Conservation (phyloP, 1,284 basidiomycete genomes). For the Papiliotrema flavescens region DNA sequence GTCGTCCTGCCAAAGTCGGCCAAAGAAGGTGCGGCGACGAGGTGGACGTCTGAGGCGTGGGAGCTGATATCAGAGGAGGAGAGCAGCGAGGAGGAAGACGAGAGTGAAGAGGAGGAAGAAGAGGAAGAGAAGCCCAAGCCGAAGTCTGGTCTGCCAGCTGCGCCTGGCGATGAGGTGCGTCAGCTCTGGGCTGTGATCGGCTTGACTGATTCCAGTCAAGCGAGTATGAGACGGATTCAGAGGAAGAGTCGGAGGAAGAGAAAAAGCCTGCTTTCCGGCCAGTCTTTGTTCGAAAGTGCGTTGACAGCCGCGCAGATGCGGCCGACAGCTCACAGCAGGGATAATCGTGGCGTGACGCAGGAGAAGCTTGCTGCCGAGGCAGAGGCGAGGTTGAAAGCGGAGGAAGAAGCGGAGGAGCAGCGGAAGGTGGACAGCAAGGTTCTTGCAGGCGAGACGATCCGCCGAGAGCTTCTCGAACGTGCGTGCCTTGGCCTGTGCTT, state of each 20-base stretch:
- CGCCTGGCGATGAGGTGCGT: constrained; percentile 3
- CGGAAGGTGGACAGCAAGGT: constrained; percentile 44
- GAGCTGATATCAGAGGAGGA: constrained; percentile 9
- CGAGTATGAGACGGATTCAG: constrained; percentile 49
- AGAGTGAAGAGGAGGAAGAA: constrained; percentile 29
- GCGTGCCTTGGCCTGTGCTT: constrained; percentile 8
- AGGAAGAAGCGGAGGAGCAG: constrained; percentile 41
- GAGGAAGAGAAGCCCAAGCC: constrained; percentile 31
- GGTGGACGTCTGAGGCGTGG: background rate
- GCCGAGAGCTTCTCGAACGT: constrained; percentile 46
- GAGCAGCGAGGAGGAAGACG: constrained; percentile 33
- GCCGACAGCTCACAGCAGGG: constrained; percentile 16
- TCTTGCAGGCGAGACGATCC: constrained; percentile 47
- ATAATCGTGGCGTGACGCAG: constrained; percentile 34
- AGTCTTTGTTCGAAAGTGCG: constrained; percentile 46
- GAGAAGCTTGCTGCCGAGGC: constrained; percentile 39
- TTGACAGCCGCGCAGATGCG: background rate
- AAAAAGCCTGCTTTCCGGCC: constrained; percentile 47
- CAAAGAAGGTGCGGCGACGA: constrained; percentile 23
- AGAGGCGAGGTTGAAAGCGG: constrained; percentile 34
- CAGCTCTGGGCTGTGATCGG: no score
- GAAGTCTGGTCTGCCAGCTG: constrained; percentile 11
- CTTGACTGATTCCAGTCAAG: constrained; percentile 33
- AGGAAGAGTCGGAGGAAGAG: constrained; percentile 43
- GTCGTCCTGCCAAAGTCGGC: constrained; percentile 16